Evolutionary conservation across 148 eudicot species (phyloP), one percentile per base, ranked within the genome.

Genomic region (Vaccinium macrocarpon): DNA sequence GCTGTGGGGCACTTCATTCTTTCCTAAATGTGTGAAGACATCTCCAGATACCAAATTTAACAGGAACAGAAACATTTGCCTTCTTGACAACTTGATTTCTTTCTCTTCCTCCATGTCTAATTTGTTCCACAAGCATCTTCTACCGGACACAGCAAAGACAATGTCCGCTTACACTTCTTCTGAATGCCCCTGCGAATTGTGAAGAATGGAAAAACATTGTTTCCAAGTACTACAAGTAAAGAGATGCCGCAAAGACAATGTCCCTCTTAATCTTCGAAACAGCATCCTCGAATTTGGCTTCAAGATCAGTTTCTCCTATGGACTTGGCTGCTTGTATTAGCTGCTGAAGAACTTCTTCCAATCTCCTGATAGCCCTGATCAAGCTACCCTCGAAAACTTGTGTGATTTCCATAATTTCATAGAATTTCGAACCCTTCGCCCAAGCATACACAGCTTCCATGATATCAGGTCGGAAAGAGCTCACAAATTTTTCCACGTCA

Each of bases 301-400:
- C 94, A 29, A 97, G 96, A 82, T 93, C 99, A 1, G 89, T 88
- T 64, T 95, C 99, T 82, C 99, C 99, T 21, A 95, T 84, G 70
- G 99, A 97, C 89, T 92, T 92, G 51, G 99, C 98, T 0, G 99
- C 99, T 81, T 87, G 87, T 79, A 95, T 95, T 64, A 97, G 92
- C 89, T 97, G 99, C 89, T 95, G 99, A 76, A 97, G 96, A 76
- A 97, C 93, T 92, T 97, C 99, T 86, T 97, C 99, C 62, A 97
- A 85, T 90, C 99, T 97, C 87, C 99, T 90, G 57, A 97, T 97
- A 52, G 97, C 99, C 85, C 99, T 89, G 80, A 97, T 95, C 86
- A 95, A 91, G 87, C 98, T 93, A 79, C 99, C 99, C 88, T 97
- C 94, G 71, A 97, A 97, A 19, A 97, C 99, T 75, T 84, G 95